Evolutionary conservation across 192 early-diverging fungal species (phyloP), one percentile per base, ranked within the genome.

Genomic region (Backusella circina): DNA sequence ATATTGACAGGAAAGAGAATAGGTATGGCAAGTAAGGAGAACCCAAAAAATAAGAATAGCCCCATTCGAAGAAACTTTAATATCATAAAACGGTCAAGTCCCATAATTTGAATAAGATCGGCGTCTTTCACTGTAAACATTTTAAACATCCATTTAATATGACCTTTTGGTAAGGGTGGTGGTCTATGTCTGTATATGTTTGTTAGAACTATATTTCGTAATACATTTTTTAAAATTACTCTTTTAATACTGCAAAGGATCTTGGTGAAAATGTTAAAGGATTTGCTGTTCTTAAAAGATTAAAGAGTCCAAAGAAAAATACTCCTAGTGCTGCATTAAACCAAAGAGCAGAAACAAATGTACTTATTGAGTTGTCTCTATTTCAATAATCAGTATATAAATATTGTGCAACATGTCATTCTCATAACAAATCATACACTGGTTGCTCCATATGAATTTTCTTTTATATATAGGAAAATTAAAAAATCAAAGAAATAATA

Each of bases 1-100:
- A 85, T 80, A 74, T 96, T 93, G 9, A 95, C 54, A 15, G 96
- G 94, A n/a, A 96, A 77, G 7, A 97, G 82, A 23, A 91, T 82
- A 0, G 80, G 84, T 5, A 88, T 71, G 2, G 87, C 86, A 3
- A 94, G 41, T 0, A 93, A 33, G 5, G 86, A 80, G 70, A 91
- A 86, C 7, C 84, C 72, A 21, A 65, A 47, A 79, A 96, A 96
- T 54, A 95, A 79, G 0, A 88, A 82, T 28, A 91, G 85, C 66
- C 88, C 87, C 64, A 89, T 83, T 23, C 90, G 87, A 50, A 93
- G 86, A 70, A 91, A 93, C 32, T 89, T 88, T 50, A 97, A 71
- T 74, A 92, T 88, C 86, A 95, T 93, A 77, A 90, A 97, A 0
- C 91, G 86, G 78, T 96, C 95, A 16, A 94, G 82, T 0, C 93